Evolutionary conservation across 2,329 filamentous ascomycete genomes (phyloP).

Genomic region (Passalora sequoiae): DNA sequence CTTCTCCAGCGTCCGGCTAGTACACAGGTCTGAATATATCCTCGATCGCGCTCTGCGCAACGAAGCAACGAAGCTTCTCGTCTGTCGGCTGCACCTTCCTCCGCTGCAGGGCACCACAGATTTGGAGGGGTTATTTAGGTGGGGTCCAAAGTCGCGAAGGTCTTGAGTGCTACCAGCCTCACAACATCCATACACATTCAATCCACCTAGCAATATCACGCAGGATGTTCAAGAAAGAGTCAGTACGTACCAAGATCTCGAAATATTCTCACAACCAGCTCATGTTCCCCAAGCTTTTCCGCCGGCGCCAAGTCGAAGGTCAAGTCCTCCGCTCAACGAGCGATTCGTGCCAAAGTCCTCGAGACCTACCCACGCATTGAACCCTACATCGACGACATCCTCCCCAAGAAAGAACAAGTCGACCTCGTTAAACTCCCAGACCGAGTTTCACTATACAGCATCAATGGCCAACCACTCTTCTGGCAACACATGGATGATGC

Average conservation of each 20-base stretch:
- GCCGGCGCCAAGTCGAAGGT: slow-evolving; percentile 86
- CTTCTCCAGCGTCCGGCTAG: too few relatives aligned
- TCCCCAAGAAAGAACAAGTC: slow-evolving; percentile 90
- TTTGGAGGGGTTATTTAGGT: too few relatives aligned
- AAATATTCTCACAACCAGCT: not conserved
- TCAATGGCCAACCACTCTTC: slow-evolving; percentile 75
- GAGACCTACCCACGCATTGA: slow-evolving; percentile 80
- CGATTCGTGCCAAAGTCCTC: slow-evolving; percentile 74
- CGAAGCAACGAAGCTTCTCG: too few relatives aligned
- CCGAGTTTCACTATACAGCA: slow-evolving; percentile 79
- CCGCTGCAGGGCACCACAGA: too few relatives aligned
- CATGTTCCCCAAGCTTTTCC: slow-evolving; percentile 54
- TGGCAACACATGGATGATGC: slow-evolving; percentile 76
- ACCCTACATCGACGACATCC: slow-evolving; percentile 84
- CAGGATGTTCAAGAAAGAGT: slow-evolving; percentile 92
- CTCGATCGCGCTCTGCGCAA: too few relatives aligned
- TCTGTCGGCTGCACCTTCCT: too few relatives aligned
- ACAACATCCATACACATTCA: too few relatives aligned
- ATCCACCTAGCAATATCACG: not conserved
- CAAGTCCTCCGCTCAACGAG: slow-evolving; percentile 91
- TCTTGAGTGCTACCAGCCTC: too few relatives aligned
- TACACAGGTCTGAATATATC: too few relatives aligned
- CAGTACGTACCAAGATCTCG: slow-evolving; percentile 32
- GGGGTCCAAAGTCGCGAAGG: too few relatives aligned
- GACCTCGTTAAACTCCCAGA: slow-evolving; percentile 92